These are phyloP conservation scores for Arabidopsis lyrata DNA, from an alignment of 441 rosid genomes.

Conservation along the genomic window DNA sequence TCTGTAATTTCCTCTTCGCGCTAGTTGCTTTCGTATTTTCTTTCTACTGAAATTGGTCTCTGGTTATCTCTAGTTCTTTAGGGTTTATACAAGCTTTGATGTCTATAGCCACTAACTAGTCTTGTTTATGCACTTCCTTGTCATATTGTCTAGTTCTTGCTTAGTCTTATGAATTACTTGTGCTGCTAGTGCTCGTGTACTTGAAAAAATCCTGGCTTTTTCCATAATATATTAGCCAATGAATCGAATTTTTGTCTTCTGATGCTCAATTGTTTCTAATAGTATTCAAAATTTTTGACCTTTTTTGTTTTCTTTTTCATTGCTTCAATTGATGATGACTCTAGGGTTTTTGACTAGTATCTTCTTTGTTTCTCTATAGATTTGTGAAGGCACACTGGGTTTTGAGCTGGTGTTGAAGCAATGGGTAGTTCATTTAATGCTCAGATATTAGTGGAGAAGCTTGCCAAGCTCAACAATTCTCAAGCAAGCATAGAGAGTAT, in stretches of 20 bases:
- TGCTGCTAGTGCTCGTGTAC: constrained; percentile 15
- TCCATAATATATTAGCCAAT: neutral
- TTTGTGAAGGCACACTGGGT: constrained; percentile 42
- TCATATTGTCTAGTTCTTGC: constrained; percentile 1
- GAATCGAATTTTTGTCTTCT: neutral
- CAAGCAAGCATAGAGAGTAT: constrained; percentile 99
- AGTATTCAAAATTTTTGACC: neutral
- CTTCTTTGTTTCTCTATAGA: constrained; percentile 38
- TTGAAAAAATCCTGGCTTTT: constrained; percentile 4
- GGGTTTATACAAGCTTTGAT: constrained; percentile 25
- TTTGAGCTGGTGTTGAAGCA: constrained; percentile 42
- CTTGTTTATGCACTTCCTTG: constrained; percentile 13
- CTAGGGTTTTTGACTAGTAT: constrained; percentile 31
- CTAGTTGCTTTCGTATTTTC: constrained; percentile 24
- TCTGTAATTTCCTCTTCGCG: constrained; percentile 29
- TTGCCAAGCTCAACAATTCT: constrained; percentile 86
- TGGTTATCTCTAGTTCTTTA: neutral
- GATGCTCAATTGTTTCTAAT: constrained; percentile 6
- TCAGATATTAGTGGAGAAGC: constrained; percentile 92
- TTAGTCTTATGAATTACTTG: constrained; percentile 4
- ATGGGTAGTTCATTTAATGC: constrained; percentile 94
- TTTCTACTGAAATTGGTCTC: constrained; percentile 33
- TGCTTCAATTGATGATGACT: constrained; percentile 11
- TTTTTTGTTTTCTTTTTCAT: neutral
- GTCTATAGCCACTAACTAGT: constrained; percentile 3